phyloP scores from a whole-genome alignment of 1,284 basidiomycete species.

The Grifola frondosa region DNA sequence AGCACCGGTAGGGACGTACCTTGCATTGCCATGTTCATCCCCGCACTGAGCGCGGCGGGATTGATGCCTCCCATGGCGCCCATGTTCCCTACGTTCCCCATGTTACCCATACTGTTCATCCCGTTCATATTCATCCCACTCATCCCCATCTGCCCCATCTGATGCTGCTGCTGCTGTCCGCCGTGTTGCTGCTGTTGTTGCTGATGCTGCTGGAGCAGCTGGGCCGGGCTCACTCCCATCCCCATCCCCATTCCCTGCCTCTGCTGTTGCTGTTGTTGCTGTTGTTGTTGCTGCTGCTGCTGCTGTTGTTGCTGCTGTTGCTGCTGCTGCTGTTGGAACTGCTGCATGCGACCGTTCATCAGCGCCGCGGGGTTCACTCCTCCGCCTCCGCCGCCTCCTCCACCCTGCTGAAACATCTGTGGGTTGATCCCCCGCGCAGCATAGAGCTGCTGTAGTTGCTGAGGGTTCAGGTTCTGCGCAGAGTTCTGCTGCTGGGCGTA shows the following conservation, averaged over 20 bases:
- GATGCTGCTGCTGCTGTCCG: slow-evolving; percentile 9
- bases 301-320: slow-evolving; percentile 13
- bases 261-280: slow-evolving; percentile 2
- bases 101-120: slow-evolving; percentile 14
- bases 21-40: slow-evolving; percentile 19
- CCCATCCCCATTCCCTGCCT: slow-evolving; percentile 7
- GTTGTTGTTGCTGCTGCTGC: slow-evolving; percentile 3
- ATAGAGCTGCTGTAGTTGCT: slow-evolving; percentile 24
- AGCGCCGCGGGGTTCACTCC: slow-evolving; percentile 23
- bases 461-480: slow-evolving; percentile 10
- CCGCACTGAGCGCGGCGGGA: slow-evolving; percentile 10
- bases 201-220: slow-evolving; percentile 19
- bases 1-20: slow-evolving; percentile 10
- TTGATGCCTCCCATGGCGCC: slow-evolving; percentile 12
- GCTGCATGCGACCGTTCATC: slow-evolving; percentile 20
- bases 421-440: slow-evolving; percentile 23
- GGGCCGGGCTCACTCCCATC: slow-evolving; percentile 17
- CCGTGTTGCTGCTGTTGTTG: slow-evolving; percentile 16
- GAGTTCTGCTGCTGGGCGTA: slow-evolving; percentile 4
- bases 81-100: slow-evolving; percentile 1
- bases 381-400: slow-evolving; percentile 6
- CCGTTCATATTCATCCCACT: slow-evolving; percentile 16
- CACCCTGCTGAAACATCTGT: slow-evolving; percentile 24
- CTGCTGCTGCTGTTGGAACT: slow-evolving; percentile 20
- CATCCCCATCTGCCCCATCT: slow-evolving; percentile 12